These are phyloP conservation scores for Achlya hypogyna DNA, from an alignment of 352 stramenopile genomes.

Conservation along the genomic window DNA sequence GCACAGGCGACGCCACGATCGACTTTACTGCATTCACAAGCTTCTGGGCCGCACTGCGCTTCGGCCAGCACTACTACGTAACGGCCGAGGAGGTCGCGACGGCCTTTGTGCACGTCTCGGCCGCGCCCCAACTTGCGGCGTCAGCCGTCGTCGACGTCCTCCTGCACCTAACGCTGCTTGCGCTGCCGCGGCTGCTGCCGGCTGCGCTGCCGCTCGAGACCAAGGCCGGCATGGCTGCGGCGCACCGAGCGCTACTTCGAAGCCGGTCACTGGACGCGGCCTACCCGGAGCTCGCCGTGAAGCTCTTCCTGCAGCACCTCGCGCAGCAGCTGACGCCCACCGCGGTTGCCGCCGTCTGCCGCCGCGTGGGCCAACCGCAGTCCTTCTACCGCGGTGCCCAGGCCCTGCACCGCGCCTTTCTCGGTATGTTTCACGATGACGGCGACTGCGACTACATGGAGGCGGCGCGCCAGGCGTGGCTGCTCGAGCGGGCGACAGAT, in stretches of 20 bases:
- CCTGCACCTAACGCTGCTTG: constrained; percentile 27
- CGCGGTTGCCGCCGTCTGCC: constrained; percentile 11
- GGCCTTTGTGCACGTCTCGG: constrained; percentile 33
- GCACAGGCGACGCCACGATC: constrained; percentile 32
- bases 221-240: constrained; percentile 20
- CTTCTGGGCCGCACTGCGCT: not conserved
- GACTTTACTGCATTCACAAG: constrained; percentile 36
- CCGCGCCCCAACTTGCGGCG: constrained; percentile 5
- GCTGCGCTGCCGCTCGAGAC: not conserved
- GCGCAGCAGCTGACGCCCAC: constrained; percentile 33
- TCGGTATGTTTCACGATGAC: constrained; percentile 49
- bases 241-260: not conserved
- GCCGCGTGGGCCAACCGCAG: constrained; percentile 26
- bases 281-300: constrained; percentile 32
- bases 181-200: constrained; percentile 28
- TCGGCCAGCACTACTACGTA: constrained; percentile 29
- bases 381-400: constrained; percentile 33
- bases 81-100: constrained; percentile 37
- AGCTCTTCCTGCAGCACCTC: constrained; percentile 49
- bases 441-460: constrained; percentile 43
- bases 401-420: constrained; percentile 47
- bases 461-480: not conserved
- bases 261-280: constrained; percentile 10
- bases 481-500: not conserved
- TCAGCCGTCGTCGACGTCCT: constrained; percentile 20